Evolutionary conservation across 352 stramenopile genomes (phyloP).

Genomic region (Pythium aristosporum): DNA sequence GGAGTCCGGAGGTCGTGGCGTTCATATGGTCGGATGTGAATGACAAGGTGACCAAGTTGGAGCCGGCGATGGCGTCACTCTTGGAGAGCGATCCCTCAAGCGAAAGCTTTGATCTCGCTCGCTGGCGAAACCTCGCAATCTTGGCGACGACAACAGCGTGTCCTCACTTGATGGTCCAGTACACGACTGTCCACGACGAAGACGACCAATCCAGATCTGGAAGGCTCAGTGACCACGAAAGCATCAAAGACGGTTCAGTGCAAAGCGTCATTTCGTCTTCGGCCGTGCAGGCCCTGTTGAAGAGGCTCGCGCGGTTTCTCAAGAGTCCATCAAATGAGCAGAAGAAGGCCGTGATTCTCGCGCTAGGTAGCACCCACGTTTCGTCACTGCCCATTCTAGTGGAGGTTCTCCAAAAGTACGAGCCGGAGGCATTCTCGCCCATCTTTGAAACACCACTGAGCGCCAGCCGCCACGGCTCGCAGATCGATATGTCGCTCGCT

Average conservation of each 20-base stretch:
- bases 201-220: conserved; percentile 6
- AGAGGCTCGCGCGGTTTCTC: conserved; percentile 52
- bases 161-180: conserved; percentile 30
- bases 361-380: conserved; percentile 42
- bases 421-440: conserved; percentile 47
- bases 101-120: conserved; percentile 34
- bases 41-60: conserved; percentile 60
- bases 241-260: conserved; percentile 23
- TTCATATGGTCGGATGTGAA: conserved; percentile 70
- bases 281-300: conserved; percentile 43
- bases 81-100: conserved; percentile 8
- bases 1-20: conserved; percentile 48
- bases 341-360: conserved; percentile 50
- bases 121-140: conserved; percentile 69
- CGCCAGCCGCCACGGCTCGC: conserved; percentile 23
- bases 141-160: conserved; percentile 52
- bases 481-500: conserved; percentile 12
- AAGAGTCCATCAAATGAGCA: conserved; percentile 57
- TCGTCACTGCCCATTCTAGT: conserved; percentile 39
- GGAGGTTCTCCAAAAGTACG: conserved; percentile 53
- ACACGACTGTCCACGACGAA: neutral
- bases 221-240: neutral
- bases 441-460: neutral
- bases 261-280: conserved; percentile 42
- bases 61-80: conserved; percentile 46